phyloP scores from a whole-genome alignment of 2,329 filamentous ascomycete genomes.

The Aureobasidium namibiae region DNA sequence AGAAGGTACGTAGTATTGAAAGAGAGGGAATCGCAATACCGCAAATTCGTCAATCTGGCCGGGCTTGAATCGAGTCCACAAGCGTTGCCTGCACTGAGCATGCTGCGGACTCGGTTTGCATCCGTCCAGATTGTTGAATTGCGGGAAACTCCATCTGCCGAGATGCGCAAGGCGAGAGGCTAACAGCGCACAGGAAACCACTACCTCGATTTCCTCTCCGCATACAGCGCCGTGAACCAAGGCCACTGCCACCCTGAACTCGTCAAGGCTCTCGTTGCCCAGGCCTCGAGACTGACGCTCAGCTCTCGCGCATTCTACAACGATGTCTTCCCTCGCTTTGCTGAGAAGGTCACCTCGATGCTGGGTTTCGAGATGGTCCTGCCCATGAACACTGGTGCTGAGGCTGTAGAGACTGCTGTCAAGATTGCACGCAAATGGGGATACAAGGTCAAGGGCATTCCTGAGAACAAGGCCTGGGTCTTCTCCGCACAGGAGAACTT shows the following conservation, averaged over 20 bases:
- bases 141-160: background rate
- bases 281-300: slow-evolving; percentile 81
- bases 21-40: no score
- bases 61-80: background rate
- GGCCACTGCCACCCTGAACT: slow-evolving; percentile 96
- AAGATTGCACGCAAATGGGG: slow-evolving; percentile 98
- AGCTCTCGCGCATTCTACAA: slow-evolving; percentile 97
- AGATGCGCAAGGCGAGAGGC: background rate
- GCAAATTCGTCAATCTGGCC: background rate
- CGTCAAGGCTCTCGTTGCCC: slow-evolving; percentile 79
- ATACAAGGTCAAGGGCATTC: slow-evolving; percentile 90
- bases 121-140: background rate
- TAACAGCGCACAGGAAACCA: slow-evolving; percentile 45
- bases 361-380: slow-evolving; percentile 97
- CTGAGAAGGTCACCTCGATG: slow-evolving; percentile 77
- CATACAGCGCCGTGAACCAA: slow-evolving; percentile 96
- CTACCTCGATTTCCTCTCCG: slow-evolving; percentile 96
- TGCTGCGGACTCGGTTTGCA: background rate
- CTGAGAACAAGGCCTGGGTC: slow-evolving; percentile 72
- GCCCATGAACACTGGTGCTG: slow-evolving; percentile 96
- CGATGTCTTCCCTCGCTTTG: slow-evolving; percentile 94
- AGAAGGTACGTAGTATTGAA: slow-evolving; percentile 50
- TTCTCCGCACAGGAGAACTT: slow-evolving; percentile 88
- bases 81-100: background rate
- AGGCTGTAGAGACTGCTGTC: slow-evolving; percentile 91